phyloP scores from a whole-genome alignment of 1,284 basidiomycete genomes.

The Ganoderma meredithae region DNA sequence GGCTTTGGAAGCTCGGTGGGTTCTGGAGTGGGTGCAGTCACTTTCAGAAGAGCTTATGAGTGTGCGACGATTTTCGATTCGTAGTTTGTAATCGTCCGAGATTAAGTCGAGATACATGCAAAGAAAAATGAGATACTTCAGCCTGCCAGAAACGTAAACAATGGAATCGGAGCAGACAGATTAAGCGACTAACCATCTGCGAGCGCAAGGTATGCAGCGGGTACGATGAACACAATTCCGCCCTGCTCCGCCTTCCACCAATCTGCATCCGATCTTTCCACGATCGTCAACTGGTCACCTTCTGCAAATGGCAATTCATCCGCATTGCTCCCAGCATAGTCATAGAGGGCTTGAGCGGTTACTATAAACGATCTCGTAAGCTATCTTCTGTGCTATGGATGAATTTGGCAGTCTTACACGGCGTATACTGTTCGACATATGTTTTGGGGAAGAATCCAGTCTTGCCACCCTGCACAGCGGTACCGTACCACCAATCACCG shows the following conservation, averaged over 20 bases:
- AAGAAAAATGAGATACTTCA: constrained; percentile 69
- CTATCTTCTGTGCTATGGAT: constrained; percentile 30
- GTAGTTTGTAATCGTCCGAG: constrained; percentile 36
- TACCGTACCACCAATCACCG: constrained; percentile 95
- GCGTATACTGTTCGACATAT: constrained; percentile 79
- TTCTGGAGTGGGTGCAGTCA: constrained; percentile 13
- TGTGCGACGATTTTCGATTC: constrained; percentile 19
- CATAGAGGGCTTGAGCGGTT: constrained; percentile 81
- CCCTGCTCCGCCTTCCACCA: constrained; percentile 95
- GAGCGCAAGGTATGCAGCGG: constrained; percentile 87
- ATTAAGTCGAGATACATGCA: constrained; percentile 46
- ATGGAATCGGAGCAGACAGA: constrained; percentile 55
- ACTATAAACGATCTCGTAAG: constrained; percentile 44
- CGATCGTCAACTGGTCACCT: constrained; percentile 78
- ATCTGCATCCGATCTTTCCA: constrained; percentile 83
- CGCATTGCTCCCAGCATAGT: constrained; percentile 71
- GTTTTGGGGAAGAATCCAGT: constrained; percentile 92
- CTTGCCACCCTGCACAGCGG: constrained; percentile 68
- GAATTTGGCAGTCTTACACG: constrained; percentile 52
- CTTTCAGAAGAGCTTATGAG: constrained; percentile 15
- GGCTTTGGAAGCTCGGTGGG: constrained; percentile 6
- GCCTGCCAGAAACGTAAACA: constrained; percentile 73
- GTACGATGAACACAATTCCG: constrained; percentile 87
- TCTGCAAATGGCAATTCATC: constrained; percentile 88
- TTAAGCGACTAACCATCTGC: constrained; percentile 82